These are phyloP conservation scores for Xerocomus minutiporus DNA, from an alignment of 1,284 basidiomycete species.

Conservation along the genomic window DNA sequence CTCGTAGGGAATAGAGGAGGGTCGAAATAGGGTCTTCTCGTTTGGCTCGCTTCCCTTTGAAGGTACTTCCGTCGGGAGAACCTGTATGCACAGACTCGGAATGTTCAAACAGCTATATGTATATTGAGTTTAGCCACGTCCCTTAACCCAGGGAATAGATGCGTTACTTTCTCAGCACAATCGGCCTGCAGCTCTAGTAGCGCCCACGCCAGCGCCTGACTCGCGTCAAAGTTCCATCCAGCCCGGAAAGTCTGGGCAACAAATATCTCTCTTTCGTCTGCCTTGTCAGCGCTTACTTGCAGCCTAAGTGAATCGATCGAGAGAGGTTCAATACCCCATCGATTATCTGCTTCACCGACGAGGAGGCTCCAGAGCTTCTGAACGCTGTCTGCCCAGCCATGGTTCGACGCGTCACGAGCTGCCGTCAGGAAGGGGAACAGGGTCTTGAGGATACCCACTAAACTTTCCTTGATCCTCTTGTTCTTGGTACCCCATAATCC, in stretches of 20 bases:
- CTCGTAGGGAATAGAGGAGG: slow-evolving; percentile 51
- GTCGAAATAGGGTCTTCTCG: slow-evolving; percentile 56
- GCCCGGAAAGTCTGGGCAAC: slow-evolving; percentile 60
- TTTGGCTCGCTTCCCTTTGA: slow-evolving; percentile 46
- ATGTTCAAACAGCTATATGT: slow-evolving; percentile 51
- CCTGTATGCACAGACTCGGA: slow-evolving; percentile 54
- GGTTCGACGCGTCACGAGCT: slow-evolving; percentile 16
- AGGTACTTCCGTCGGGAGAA: slow-evolving; percentile 20
- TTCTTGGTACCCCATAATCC: slow-evolving; percentile 74
- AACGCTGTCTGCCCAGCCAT: slow-evolving; percentile 41
- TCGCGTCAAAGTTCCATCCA: slow-evolving; percentile 66
- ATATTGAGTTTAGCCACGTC: slow-evolving; percentile 13
- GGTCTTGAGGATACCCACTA: slow-evolving; percentile 63
- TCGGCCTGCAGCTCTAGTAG: slow-evolving; percentile 82
- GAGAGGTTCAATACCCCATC: slow-evolving; percentile 60
- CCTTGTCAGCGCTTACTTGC: slow-evolving; percentile 30
- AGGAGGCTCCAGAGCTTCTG: slow-evolving; percentile 51
- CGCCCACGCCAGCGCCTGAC: slow-evolving; percentile 77
- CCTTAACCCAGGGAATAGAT: slow-evolving; percentile 1
- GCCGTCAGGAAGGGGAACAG: slow-evolving; percentile 69
- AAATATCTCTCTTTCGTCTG: slow-evolving; percentile 43
- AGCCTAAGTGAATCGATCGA: slow-evolving; percentile 63
- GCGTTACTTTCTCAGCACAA: slow-evolving; percentile 60
- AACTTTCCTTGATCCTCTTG: slow-evolving; percentile 58
- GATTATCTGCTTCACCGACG: slow-evolving; percentile 57